Conservation (phyloP, 2,329 filamentous ascomycete species). For the Lachnellula arida region DNA sequence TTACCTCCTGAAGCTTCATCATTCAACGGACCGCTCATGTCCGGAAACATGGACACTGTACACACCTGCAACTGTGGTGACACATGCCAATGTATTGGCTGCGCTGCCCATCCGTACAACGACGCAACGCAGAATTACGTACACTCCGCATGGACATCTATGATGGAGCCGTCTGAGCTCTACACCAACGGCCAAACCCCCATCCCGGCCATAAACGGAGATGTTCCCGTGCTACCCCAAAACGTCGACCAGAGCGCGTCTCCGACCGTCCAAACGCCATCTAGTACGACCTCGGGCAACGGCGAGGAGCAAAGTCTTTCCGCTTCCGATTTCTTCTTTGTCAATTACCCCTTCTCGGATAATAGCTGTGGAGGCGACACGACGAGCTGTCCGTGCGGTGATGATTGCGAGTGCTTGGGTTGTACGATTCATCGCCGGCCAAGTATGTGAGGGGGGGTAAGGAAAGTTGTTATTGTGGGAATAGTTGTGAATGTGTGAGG, state of each 20-base stretch:
- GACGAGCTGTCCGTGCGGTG: conserved; percentile 52
- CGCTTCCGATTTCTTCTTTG: conserved; percentile 55
- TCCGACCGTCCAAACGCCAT: conserved; percentile 26
- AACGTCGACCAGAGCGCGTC: conserved; percentile 18
- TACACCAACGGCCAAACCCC: conserved; percentile 14
- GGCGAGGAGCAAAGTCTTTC: conserved; percentile 44
- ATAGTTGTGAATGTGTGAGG: not conserved
- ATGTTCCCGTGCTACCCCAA: conserved; percentile 7
- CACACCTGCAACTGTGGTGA: conserved; percentile 61
- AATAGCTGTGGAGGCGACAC: conserved; percentile 46
- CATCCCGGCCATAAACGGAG: conserved; percentile 3
- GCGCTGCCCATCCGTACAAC: conserved; percentile 64
- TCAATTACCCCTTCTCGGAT: conserved; percentile 46
- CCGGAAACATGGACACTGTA: conserved; percentile 27
- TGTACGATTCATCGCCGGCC: conserved; percentile 37
- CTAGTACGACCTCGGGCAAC: conserved; percentile 25
- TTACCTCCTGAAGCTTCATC: conserved; percentile 11
- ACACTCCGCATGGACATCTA: conserved; percentile 39
- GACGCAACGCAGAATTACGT: conserved; percentile 54
- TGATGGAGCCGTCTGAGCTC: conserved; percentile 17
- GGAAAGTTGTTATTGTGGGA: not conserved
- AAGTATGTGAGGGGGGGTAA: not conserved
- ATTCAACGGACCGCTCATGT: conserved; percentile 34
- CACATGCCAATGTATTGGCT: conserved; percentile 62
- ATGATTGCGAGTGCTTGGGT: conserved; percentile 54